A percentile compares a stretch with the other conserved stretches of the same genome.
Evolutionary conservation across 2,329 filamentous ascomycete species (phyloP).

Genomic region (Fusarium tupiense): DNA sequence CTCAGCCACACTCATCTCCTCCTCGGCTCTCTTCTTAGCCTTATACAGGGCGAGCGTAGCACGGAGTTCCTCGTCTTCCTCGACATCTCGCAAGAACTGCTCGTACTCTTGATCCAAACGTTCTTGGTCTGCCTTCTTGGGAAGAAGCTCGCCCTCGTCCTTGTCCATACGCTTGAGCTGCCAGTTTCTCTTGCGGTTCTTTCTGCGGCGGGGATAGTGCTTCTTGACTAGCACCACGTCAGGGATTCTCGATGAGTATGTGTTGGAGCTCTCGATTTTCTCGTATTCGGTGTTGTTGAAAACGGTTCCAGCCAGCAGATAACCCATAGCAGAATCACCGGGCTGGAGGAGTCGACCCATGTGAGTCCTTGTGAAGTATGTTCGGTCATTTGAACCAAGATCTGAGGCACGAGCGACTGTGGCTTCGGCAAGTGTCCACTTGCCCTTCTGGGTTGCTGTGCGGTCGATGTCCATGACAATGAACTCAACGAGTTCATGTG

Average conservation of each 20-base stretch:
- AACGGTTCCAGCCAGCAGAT: constrained; percentile 86
- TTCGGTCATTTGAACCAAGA: constrained; percentile 84
- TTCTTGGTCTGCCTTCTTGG: constrained; percentile 87
- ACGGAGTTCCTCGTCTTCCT: constrained; percentile 91
- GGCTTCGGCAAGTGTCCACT: constrained; percentile 85
- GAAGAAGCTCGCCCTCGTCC: constrained; percentile 88
- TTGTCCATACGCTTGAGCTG: constrained; percentile 91
- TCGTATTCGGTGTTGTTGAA: constrained; percentile 92
- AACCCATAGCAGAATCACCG: constrained; percentile 95
- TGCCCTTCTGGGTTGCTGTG: constrained; percentile 77
- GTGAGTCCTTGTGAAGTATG: constrained; percentile 91
- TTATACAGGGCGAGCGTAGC: constrained; percentile 89
- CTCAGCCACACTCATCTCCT: constrained; percentile 74
- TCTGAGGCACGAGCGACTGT: constrained; percentile 89
- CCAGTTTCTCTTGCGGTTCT: constrained; percentile 86
- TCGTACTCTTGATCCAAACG: constrained; percentile 94
- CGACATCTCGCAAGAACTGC: constrained; percentile 95
- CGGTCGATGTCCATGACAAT: constrained; percentile 94
- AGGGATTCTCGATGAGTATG: constrained; percentile 81
- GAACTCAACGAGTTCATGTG: constrained; percentile 88
- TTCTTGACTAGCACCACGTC: constrained; percentile 98
- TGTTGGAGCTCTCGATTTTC: constrained; percentile 79
- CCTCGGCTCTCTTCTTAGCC: constrained; percentile 62
- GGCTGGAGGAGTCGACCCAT: constrained; percentile 85
- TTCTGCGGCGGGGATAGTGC: constrained; percentile 87